Base-by-base conservation (phyloP, 176 grass and related monocot species). In the Musa itinerans region DNA sequence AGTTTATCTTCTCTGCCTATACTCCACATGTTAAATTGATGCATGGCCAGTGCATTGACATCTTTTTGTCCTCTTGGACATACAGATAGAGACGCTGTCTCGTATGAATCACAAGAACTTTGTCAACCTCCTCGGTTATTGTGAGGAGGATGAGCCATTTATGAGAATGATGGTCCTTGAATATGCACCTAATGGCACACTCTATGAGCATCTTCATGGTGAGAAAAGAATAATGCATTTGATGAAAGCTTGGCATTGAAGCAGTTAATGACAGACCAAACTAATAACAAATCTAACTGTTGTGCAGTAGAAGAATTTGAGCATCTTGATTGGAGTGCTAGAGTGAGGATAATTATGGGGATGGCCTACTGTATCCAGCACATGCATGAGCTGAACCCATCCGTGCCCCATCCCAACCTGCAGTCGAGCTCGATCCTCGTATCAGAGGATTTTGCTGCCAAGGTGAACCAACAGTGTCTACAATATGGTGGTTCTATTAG, bases 331-430 rank as follows among this genome's bases (percentile, higher is more conserved):
- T 98, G 94, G 94, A 64, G 65, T 80, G 90, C 81, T 2, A 90
- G 94, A 89, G 89, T 98, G 90, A 93, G 90, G 81, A 82, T 98
- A 71, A 93, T 93, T 74, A 98, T 93, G 94, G 94, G 94, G 13
- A 53, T 86, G 26, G 76, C 88, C 0, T 98, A 98, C 65, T 93
- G 94, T 78, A 90, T 98, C 73, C 88, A 98, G 79, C 84, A 98
- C 64, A 87, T 90, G 82, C 90, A 95, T 84, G 87, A 93, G 52
- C 79, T 93, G 48, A 76, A 75, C 20, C 94, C 94, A 27, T 90
- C 94, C 25, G 75, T 97, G 6, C 20, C 77, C 15, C 81, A 90
- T n/a, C 76, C 85, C 1, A 54, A 83, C 51, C 69, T 97, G 70
- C 68, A 69, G 17, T 90, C 90, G 2, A 89, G 83, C 19, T 43